Percentiles rank a stretch among this genome's conserved stretches.
phyloP scores from a whole-genome alignment of 1,284 basidiomycete species.

The Omphalotus olearius region DNA sequence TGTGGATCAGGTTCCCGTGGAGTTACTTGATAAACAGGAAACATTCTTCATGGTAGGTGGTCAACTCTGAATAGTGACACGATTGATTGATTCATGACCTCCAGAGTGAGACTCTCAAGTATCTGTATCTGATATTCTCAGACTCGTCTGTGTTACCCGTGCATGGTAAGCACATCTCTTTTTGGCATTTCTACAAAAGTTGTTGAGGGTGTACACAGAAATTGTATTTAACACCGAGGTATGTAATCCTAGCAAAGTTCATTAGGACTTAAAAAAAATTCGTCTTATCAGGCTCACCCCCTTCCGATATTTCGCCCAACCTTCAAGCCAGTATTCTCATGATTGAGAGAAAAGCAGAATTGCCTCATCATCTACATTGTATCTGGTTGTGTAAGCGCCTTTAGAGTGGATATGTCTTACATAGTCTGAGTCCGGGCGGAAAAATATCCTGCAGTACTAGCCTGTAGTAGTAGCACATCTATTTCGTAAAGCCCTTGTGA shows the following conservation, averaged over 20 bases:
- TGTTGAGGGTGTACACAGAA: conserved; percentile 1
- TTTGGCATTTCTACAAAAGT: not conserved
- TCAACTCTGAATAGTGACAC: not conserved
- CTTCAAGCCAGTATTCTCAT: too few relatives aligned
- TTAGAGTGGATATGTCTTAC: too few relatives aligned
- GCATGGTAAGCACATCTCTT: conserved; percentile 34
- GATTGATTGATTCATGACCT: conserved; percentile 3
- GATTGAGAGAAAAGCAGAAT: too few relatives aligned
- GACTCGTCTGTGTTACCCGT: conserved; percentile 56
- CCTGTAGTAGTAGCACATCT: too few relatives aligned
- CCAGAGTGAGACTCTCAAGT: conserved; percentile 71
- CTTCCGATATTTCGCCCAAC: conserved; percentile 50
- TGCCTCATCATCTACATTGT: too few relatives aligned
- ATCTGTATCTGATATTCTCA: conserved; percentile 70
- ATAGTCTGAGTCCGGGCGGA: too few relatives aligned
- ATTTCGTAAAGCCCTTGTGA: too few relatives aligned
- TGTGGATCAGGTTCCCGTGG: conserved; percentile 48
- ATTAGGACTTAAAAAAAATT: not conserved
- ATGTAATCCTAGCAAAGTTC: conserved; percentile 13
- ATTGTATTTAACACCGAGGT: conserved; percentile 67
- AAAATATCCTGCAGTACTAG: too few relatives aligned
- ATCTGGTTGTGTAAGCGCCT: too few relatives aligned
- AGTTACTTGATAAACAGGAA: conserved; percentile 71
- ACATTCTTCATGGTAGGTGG: conserved; percentile 62
- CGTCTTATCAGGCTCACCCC: conserved; percentile 47